phyloP scores from a whole-genome alignment of 495 filamentous ascomycete genomes.

The Hyaloscypha variabilis region DNA sequence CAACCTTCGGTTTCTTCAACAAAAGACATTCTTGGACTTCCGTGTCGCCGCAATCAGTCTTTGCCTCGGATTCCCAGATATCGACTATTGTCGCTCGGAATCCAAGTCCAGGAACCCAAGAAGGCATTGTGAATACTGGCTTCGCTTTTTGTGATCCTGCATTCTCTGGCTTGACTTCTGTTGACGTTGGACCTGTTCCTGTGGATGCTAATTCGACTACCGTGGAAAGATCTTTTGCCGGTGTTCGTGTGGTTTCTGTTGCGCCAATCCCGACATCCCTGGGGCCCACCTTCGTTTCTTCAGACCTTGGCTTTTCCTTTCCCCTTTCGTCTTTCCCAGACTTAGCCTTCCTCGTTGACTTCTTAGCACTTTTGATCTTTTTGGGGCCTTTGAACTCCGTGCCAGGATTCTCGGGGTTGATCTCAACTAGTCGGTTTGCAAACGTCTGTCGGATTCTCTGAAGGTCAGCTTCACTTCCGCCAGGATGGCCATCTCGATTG shows the following conservation, averaged over 20 bases:
- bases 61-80: conserved; percentile 14
- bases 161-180: conserved; percentile 1
- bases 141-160: conserved; percentile 11
- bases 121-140: conserved; percentile 16
- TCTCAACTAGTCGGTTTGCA: background rate
- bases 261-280: background rate
- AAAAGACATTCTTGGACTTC: conserved; percentile 5
- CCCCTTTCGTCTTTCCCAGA: background rate
- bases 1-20: conserved; percentile 13
- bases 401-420: conserved; percentile 6
- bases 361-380: background rate
- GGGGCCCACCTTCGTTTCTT: background rate
- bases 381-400: conserved; percentile 13
- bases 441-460: conserved; percentile 10
- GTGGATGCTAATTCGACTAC: background rate
- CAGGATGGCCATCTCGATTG: conserved; percentile 11
- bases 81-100: conserved; percentile 13
- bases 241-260: background rate
- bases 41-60: background rate
- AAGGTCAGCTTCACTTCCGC: conserved; percentile 2
- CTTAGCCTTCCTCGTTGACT: background rate
- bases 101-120: conserved; percentile 12
- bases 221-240: background rate
- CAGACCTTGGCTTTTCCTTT: background rate
- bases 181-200: background rate